Percentiles rank a stretch among this genome's conserved stretches.
These are phyloP conservation scores for Metschnikowia dekortorum DNA, from an alignment of 805 yeast species.

Conservation along the genomic window DNA sequence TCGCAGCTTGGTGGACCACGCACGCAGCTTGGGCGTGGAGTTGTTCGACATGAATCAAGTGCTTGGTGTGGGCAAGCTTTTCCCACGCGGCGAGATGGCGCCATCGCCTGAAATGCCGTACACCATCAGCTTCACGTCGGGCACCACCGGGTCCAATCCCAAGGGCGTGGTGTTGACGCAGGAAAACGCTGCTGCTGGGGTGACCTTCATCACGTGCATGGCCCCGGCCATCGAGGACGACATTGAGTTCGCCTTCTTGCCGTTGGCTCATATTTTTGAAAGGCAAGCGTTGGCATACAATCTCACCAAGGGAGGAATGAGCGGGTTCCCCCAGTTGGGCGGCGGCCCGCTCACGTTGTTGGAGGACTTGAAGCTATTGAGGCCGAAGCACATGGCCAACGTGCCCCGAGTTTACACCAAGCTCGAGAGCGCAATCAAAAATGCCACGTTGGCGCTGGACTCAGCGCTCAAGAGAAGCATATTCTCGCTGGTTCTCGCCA, in stretches of 20 bases:
- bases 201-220: conserved; percentile 12
- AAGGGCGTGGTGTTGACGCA: conserved; percentile 25
- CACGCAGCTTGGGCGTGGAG: conserved; percentile 14
- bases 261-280: conserved; percentile 37
- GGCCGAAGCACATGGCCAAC: conserved; percentile 22
- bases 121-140: conserved; percentile 26
- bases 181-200: conserved; percentile 18
- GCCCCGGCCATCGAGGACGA: conserved; percentile 10
- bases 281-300: conserved; percentile 23
- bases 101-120: conserved; percentile 18
- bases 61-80: conserved; percentile 19
- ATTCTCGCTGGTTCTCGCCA: conserved; percentile 16
- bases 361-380: conserved; percentile 22
- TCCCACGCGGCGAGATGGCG: conserved; percentile 17
- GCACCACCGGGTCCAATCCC: conserved; percentile 26
- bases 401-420: conserved; percentile 27
- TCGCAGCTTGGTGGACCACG: conserved; percentile 29
- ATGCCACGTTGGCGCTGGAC: conserved; percentile 20
- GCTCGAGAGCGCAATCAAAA: conserved; percentile 23
- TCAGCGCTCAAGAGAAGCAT: conserved; percentile 16
- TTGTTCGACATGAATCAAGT: conserved; percentile 22
- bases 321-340: conserved; percentile 21
- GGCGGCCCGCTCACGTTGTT: conserved; percentile 23
- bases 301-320: conserved; percentile 22
- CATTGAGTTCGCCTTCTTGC: conserved; percentile 23